phyloP scores from a whole-genome alignment of 1,284 basidiomycete species.

The Volvariella surrecta region DNA sequence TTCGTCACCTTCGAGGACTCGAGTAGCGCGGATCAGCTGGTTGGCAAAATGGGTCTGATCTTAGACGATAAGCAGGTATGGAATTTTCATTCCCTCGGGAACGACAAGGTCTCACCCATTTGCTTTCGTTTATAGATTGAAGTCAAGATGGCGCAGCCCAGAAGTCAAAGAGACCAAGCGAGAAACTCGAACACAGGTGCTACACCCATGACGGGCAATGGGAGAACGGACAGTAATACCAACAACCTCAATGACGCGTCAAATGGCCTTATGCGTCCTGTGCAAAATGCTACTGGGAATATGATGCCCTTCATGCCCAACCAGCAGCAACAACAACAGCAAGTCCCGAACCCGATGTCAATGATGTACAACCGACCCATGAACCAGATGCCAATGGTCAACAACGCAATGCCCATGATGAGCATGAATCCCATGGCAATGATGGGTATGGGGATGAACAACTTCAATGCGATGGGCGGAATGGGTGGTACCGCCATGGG shows the following conservation, averaged over 20 bases:
- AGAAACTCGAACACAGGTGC: not conserved
- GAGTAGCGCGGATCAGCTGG: conserved; percentile 64
- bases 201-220: too few relatives aligned
- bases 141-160: conserved; percentile 88
- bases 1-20: conserved; percentile 95
- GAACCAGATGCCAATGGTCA: conserved; percentile 41
- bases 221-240: conserved; percentile 3
- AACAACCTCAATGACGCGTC: not conserved
- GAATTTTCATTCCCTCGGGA: conserved; percentile 1
- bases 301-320: not conserved
- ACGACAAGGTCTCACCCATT: too few relatives aligned
- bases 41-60: conserved; percentile 42
- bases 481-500: conserved; percentile 21
- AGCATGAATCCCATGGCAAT: conserved; percentile 35
- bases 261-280: too few relatives aligned
- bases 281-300: too few relatives aligned
- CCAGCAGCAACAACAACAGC: conserved; percentile 14
- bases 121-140: conserved; percentile 59
- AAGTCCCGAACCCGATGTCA: conserved; percentile 31
- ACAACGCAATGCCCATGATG: conserved; percentile 23
- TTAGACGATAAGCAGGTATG: conserved; percentile 85
- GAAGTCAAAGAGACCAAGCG: conserved; percentile 64
- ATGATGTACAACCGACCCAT: conserved; percentile 54
- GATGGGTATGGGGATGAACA: conserved; percentile 37
- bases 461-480: conserved; percentile 29